Base-by-base conservation (phyloP, 192 early-diverging fungal genomes). In the Coemansia sp. region DNA sequence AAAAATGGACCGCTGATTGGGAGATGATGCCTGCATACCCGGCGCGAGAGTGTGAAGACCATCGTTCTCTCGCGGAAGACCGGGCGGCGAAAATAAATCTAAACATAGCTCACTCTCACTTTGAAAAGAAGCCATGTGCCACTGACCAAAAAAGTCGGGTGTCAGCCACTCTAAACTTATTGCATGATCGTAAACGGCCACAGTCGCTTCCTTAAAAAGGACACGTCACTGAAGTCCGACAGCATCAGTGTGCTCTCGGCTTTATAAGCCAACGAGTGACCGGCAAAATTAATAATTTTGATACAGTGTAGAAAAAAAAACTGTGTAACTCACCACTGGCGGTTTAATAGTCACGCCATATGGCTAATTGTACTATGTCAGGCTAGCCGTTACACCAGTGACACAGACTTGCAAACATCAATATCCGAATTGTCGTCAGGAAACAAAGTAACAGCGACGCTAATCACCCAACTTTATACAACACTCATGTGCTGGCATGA, bases 71-170 rank as follows among this genome's bases (percentile, higher is more conserved):
- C 2, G 16, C 57, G 29, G 31, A 59, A 16, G 29, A 33, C 57
- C 57, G 57, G 7, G 57, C 57, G 2, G 57, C 16, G 16, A 60
- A 8, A 34, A 36, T n/a, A 60, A 33, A 60, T 7, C 16, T 18
- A 60, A 31, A 55, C 13, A 55, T 27, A 60, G 57, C 31, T 20
- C 57, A 60, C 57, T 60, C 54, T 13, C 27, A 55, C 16, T 31
- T 52, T 1, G 9, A 38, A 38, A 8, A 38, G 36, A 9, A 38
- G 6, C 9, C 36, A 38, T 8, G 36, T 38, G 8, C 36, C 36
- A 38, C 36, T 9, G 36, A 38, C 9, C 36, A 38, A 38, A 1
- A 38, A 7, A 43, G 11, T 16, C 42, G 20, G 16, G 20, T 51
- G 47, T n/a, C 47, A 20, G 16, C n/a, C 47, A 16, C 47, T 27